Evolutionary conservation across 208 protist genomes (phyloP).

Genomic region (Acanthamoeba divionensis): DNA sequence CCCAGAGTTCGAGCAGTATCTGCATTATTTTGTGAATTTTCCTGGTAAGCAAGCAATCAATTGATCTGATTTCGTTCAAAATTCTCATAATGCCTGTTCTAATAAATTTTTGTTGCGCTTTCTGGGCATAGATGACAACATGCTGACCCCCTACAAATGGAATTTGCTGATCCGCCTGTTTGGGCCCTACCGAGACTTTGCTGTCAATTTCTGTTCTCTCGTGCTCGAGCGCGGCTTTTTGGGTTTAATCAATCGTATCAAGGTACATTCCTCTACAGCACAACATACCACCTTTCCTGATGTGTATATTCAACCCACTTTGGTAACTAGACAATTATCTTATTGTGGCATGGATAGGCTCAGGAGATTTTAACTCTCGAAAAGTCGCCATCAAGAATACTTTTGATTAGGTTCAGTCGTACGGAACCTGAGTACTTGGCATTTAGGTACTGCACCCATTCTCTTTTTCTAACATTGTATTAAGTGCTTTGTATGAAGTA

Average conservation of each 20-base stretch:
- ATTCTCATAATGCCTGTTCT: no score
- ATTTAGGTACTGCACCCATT: no score
- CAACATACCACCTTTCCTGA: background rate
- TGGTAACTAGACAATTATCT: background rate
- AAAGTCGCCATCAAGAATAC: background rate
- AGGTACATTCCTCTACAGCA: background rate
- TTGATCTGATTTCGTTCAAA: no score
- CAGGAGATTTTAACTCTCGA: slow-evolving; percentile 17
- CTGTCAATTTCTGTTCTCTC: background rate
- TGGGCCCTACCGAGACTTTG: slow-evolving; percentile 35
- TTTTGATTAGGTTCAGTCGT: slow-evolving; percentile 1
- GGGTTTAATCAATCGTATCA: slow-evolving; percentile 46
- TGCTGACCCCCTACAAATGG: slow-evolving; percentile 43
- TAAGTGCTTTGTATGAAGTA: no score
- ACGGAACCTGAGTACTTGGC: slow-evolving; percentile 52
- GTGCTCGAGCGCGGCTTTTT: slow-evolving; percentile 34
- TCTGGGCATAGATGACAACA: background rate
- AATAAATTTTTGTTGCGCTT: background rate
- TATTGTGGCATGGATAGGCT: background rate
- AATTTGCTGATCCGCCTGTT: slow-evolving; percentile 34
- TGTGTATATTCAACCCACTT: background rate
- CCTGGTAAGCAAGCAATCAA: background rate
- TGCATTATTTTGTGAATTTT: slow-evolving; percentile 38
- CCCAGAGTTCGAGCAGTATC: background rate
- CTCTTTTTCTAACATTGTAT: no score